Base-by-base conservation (phyloP, 2,329 filamentous ascomycete species). In the Penicillium sp. region DNA sequence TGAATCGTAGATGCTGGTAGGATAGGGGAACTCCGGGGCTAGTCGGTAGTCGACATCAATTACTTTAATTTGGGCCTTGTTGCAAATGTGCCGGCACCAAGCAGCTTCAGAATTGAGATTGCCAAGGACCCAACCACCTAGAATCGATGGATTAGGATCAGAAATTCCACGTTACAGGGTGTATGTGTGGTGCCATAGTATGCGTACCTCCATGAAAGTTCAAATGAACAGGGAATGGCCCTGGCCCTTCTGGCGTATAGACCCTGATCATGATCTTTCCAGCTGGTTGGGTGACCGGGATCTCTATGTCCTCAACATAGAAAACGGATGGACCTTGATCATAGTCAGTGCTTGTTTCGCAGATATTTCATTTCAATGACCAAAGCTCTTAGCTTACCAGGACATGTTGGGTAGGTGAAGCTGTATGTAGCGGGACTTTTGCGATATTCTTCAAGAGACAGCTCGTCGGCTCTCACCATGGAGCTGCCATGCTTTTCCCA, bases 331-430 rank as follows among this genome's bases (percentile, higher is more conserved):
- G 63, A 9, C 61, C 63, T 65, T 33, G 4, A 11, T 16, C 26
- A 7, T 11, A 19, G n/a, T 48, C 4, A 48, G 46, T 10, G 8
- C 36, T 48, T 26, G 4, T 17, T 19, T 22, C 22, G 22, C 22
- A 22, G 12, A 12, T 6, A 9, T 3, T 5, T 8, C 11, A 17
- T 30, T n/a, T 17, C 2, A 11, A 26, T 25, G 10, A 17, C 5
- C 7, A 10, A n/a, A 25, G 31, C 17, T 37, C n/a, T n/a, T 9
- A 16, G 42, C 60, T 38, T 50, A 61, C 61, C 61, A 19, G 55
- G 35, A 55, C 53, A 68, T 25, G 64, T 70, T 12, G 67, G 64
- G 46, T 71, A 68, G 1, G 63, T 66, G 40, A 71, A 71, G 44
- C 64, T 69, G 56, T 72, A 68, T 33, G 61, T 65, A 33, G 53